Percentiles rank a stretch among this genome's conserved stretches.
Conservation (phyloP, 768 basidiomycete genomes). For the Calocera cornea region DNA sequence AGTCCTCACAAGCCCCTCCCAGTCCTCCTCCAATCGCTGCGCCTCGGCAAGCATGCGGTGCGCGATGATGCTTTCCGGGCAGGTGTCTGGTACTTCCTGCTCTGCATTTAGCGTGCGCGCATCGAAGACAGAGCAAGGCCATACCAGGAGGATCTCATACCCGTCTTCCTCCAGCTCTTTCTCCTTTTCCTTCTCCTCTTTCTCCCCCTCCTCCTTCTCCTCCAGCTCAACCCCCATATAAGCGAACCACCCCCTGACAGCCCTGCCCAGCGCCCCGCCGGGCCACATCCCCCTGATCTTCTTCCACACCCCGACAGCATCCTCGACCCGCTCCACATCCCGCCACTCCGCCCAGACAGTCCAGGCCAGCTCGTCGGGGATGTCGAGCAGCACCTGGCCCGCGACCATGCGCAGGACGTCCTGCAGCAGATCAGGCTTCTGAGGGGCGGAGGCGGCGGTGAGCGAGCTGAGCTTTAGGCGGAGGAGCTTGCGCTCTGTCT, state of each 20-base stretch:
- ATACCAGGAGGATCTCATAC: constrained; percentile 50
- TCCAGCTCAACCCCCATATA: constrained; percentile 39
- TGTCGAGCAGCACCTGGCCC: constrained; percentile 60
- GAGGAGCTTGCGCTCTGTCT: constrained; percentile 63
- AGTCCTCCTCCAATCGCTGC: constrained; percentile 57
- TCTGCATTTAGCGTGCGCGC: constrained; percentile 8
- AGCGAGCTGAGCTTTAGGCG: constrained; percentile 48
- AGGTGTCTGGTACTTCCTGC: constrained; percentile 42
- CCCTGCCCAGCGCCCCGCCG: constrained; percentile 35
- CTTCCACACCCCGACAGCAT: constrained; percentile 42
- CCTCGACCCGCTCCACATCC: constrained; percentile 51
- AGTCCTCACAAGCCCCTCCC: constrained; percentile 52
- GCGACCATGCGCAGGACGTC: constrained; percentile 60
- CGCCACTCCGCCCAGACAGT: constrained; percentile 55
- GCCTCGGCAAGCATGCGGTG: constrained; percentile 52
- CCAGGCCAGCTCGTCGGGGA: constrained; percentile 79
- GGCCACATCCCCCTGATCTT: constrained; percentile 59
- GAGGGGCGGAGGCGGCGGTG: constrained; percentile 35
- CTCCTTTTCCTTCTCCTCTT: constrained; percentile 15
- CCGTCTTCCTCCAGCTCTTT: constrained; percentile 35
- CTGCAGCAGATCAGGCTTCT: constrained; percentile 36
- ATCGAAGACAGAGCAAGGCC: too few species aligned
- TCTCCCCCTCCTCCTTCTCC: constrained; percentile 32
- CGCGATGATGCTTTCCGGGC: constrained; percentile 49
- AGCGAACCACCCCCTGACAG: constrained; percentile 55